A percentile compares a stretch with the other conserved stretches of the same genome.
Conservation (phyloP, 352 stramenopile species). For the Phytopythium boreale region DNA sequence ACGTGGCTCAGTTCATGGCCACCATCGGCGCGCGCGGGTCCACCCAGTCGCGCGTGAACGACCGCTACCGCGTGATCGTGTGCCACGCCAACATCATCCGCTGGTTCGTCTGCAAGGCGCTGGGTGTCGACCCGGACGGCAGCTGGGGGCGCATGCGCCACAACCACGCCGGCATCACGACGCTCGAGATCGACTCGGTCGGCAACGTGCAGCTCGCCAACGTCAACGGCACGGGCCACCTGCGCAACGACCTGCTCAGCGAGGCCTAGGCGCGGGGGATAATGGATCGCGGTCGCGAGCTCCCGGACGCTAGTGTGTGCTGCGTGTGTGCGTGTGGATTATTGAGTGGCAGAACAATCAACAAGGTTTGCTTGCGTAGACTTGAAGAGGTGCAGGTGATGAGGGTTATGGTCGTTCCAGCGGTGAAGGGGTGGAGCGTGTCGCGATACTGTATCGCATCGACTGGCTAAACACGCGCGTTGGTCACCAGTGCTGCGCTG, state of each 20-base stretch:
- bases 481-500: no score
- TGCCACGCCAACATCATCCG: constrained; percentile 75
- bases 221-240: constrained; percentile 64
- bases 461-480: no score
- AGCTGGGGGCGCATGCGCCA: constrained; percentile 73
- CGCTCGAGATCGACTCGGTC: constrained; percentile 63
- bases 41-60: constrained; percentile 29
- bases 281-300: no score
- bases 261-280: constrained; percentile 40
- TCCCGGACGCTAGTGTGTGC: background rate
- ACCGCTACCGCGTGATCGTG: constrained; percentile 57
- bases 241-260: constrained; percentile 52
- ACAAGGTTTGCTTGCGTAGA: background rate
- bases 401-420: background rate
- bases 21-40: constrained; percentile 23
- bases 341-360: background rate
- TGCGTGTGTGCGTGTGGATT: background rate
- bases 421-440: no score
- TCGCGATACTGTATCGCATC: no score
- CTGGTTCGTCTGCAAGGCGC: constrained; percentile 66
- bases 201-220: constrained; percentile 63
- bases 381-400: background rate
- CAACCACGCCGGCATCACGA: constrained; percentile 62
- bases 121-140: constrained; percentile 57
- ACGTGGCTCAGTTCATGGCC: constrained; percentile 24